Evolutionary conservation across 2,329 filamentous ascomycete species (phyloP).

Genomic region (Trichophyton mentagrophytes): DNA sequence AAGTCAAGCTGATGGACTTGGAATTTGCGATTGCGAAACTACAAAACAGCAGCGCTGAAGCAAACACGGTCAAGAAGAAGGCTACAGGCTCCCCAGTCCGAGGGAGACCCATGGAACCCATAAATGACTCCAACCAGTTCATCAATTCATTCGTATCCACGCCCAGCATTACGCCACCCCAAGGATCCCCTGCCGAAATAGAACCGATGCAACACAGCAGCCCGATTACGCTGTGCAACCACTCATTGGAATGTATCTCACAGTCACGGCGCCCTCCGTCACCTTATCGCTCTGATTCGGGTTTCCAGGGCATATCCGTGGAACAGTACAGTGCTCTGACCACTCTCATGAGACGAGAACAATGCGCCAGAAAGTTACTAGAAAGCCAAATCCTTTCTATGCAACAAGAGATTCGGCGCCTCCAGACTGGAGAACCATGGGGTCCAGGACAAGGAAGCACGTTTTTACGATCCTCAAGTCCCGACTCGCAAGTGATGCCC

Average conservation of each 20-base stretch:
- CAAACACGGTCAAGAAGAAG: background rate
- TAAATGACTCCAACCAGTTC: conserved; percentile 3
- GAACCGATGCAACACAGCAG: conserved; percentile 25
- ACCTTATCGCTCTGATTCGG: conserved; percentile 21
- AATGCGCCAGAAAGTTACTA: conserved; percentile 33
- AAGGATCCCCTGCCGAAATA: conserved; percentile 16
- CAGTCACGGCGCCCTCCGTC: conserved; percentile 21
- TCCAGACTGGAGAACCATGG: conserved; percentile 21
- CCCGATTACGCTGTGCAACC: conserved; percentile 17
- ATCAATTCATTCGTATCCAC: conserved; percentile 10
- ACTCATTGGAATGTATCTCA: conserved; percentile 18
- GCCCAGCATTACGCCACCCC: conserved; percentile 10
- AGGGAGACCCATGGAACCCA: background rate
- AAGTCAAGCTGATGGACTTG: conserved; percentile 39
- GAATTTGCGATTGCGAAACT: conserved; percentile 39
- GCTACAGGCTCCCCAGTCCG: background rate
- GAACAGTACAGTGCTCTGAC: conserved; percentile 37
- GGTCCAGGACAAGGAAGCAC: conserved; percentile 22
- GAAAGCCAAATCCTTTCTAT: conserved; percentile 33
- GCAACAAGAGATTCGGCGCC: conserved; percentile 28
- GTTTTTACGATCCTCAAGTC: conserved; percentile 17
- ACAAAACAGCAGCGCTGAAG: conserved; percentile 18
- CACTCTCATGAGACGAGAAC: conserved; percentile 35
- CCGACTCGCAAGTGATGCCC: background rate
- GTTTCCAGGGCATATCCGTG: conserved; percentile 28